Conservation (phyloP, 192 early-diverging fungal species). For the Coemansia sp. region DNA sequence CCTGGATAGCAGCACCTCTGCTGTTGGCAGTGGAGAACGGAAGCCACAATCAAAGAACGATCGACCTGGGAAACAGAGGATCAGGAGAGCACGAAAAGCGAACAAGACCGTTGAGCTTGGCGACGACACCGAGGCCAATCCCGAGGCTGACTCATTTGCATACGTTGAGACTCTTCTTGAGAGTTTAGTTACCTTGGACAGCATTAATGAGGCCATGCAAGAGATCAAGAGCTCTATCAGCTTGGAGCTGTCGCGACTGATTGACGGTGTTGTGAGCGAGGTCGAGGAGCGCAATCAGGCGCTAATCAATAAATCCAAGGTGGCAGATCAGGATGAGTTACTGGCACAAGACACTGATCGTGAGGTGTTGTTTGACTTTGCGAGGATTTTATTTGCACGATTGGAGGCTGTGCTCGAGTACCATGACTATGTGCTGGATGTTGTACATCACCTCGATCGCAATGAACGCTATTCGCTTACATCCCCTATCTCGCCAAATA, state of each 20-base stretch:
- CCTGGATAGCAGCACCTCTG: neutral
- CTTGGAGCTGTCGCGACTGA: slow-evolving; percentile 67
- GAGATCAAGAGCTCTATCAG: slow-evolving; percentile 69
- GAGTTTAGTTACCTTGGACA: slow-evolving; percentile 59
- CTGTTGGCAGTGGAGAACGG: slow-evolving; percentile 1
- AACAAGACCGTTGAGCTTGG: slow-evolving; percentile 4
- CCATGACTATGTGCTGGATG: slow-evolving; percentile 67
- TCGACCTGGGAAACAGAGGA: slow-evolving; percentile 8
- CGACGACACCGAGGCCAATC: slow-evolving; percentile 57
- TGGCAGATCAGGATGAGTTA: slow-evolving; percentile 38
- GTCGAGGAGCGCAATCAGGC: slow-evolving; percentile 69
- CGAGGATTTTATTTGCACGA: slow-evolving; percentile 75
- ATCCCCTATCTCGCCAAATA: slow-evolving; percentile 8
- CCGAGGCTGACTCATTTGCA: slow-evolving; percentile 73
- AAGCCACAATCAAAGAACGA: slow-evolving; percentile 1
- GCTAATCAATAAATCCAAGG: slow-evolving; percentile 32
- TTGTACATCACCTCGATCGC: slow-evolving; percentile 56
- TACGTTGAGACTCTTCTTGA: slow-evolving; percentile 78
- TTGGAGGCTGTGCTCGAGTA: slow-evolving; percentile 72
- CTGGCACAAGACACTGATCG: slow-evolving; percentile 58
- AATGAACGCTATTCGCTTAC: slow-evolving; percentile 40
- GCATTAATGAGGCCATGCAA: slow-evolving; percentile 48
- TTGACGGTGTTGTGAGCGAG: slow-evolving; percentile 70
- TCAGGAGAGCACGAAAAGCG: slow-evolving; percentile 53
- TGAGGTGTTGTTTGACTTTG: slow-evolving; percentile 72